Evolutionary conservation across 352 stramenopile genomes (phyloP), one percentile per base, ranked within the genome.

Genomic region (Globisporangium cederbergense): DNA sequence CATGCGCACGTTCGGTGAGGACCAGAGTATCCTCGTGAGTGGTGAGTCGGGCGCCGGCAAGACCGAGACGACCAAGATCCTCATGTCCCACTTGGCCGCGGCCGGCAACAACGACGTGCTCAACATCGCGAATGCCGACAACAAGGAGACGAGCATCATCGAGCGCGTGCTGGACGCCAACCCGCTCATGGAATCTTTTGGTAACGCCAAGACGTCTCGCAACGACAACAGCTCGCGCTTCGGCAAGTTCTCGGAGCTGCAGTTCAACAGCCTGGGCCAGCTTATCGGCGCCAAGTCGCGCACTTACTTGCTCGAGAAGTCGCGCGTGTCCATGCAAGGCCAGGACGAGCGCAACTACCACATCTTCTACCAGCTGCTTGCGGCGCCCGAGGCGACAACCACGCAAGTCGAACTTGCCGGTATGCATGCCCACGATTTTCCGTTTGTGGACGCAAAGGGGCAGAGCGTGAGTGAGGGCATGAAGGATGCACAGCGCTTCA

Each of bases 291-390:
- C 88, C 34, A 75, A 76, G 13, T 93, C 84, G 34, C 82, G 88
- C 55, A 96, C 88, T 42, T 96, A 95, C 65, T 58, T 96, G 67
- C 75, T 96, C 25, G 88, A 96, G 68, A 96, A 96, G 65, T 90
- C 84, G 36, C 83, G 88, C 36, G 96, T 83, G 66, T 98, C 64
- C 73, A 94, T 81, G 36, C 96, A 98, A 75, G 86, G 83, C n/a
- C 59, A 90, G 51, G 91, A 90, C 14, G 97, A 99, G 74, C 81
- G 97, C 55, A 99, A 99, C 79, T 99, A 98, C 84, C 97, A 99
- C 77, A 98, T 99, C 58, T 99, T 99, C 72, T 99, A 99, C 80
- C 90, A 99, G 66, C 69, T 99, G 38, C 73, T 95, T 10, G 82
- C 84, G 16, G 77, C 83, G 1, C 70, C 73, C 0, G 77, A 79